Conservation (phyloP, 805 yeast species). For the Scheffersomyces lignosus region DNA sequence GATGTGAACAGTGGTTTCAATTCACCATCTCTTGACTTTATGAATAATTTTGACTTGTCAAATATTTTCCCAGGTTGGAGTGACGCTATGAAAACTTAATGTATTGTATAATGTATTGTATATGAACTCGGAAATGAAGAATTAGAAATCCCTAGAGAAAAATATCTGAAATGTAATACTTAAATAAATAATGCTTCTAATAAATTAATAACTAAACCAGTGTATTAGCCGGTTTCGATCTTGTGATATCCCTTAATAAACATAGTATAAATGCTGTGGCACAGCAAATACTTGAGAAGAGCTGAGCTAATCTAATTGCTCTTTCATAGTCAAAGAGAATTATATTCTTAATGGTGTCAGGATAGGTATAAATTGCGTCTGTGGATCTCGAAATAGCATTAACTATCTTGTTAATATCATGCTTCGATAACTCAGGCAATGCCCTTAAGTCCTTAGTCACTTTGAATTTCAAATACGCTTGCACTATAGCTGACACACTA, state of each 20-base stretch:
- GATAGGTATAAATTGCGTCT: constrained; percentile 15
- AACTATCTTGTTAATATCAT: constrained; percentile 18
- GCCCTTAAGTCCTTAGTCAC: constrained; percentile 14
- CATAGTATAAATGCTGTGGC: constrained; percentile 14
- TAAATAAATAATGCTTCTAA: too few relatives aligned
- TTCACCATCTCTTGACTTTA: constrained; percentile 17
- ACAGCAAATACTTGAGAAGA: constrained; percentile 17
- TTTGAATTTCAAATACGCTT: constrained; percentile 11
- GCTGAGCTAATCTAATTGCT: constrained; percentile 26
- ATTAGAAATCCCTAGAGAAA: too few relatives aligned
- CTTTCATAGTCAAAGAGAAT: constrained; percentile 22
- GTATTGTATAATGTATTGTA: too few relatives aligned
- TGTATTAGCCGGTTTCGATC: constrained; percentile 1
- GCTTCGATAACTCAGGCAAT: constrained; percentile 6
- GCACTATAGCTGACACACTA: constrained; percentile 20
- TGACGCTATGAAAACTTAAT: constrained; percentile 7
- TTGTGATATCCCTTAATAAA: constrained; percentile 10
- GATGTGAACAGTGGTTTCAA: constrained; percentile 1
- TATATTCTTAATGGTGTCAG: constrained; percentile 14
- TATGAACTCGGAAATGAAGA: too few relatives aligned
- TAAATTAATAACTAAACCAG: too few relatives aligned
- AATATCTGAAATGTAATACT: too few relatives aligned
- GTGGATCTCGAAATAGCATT: constrained; percentile 19
- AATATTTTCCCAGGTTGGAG: constrained; percentile 19
- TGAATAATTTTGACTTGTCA: constrained; percentile 16